phyloP scores from a whole-genome alignment of 2,329 filamentous ascomycete species.

The Chalaropsis thielavioides region DNA sequence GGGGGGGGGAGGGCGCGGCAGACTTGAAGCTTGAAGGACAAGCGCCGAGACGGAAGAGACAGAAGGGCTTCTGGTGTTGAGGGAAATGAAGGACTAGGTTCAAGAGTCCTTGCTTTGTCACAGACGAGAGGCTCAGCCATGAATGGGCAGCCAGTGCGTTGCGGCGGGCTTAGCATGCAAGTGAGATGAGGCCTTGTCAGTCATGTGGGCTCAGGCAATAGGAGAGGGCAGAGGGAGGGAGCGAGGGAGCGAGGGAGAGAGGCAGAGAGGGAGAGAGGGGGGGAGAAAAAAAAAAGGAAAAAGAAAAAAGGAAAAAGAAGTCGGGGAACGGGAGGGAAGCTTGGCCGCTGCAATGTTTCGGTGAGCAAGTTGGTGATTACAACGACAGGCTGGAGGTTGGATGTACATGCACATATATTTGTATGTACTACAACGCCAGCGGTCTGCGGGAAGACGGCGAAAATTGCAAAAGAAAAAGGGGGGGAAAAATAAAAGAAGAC shows the following conservation, averaged over 20 bases:
- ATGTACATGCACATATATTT: not conserved
- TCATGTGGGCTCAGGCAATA: too few relatives aligned
- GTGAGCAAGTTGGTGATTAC: not conserved
- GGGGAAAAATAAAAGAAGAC: too few relatives aligned
- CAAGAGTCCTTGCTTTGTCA: conserved; percentile 2
- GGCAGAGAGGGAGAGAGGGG: not conserved
- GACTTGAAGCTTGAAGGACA: too few relatives aligned
- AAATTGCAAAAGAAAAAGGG: not conserved
- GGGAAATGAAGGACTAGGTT: conserved; percentile 4
- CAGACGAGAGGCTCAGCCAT: conserved; percentile 2
- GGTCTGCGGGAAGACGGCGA: not conserved
- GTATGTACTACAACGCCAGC: not conserved
- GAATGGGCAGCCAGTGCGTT: not conserved
- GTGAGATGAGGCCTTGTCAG: too few relatives aligned
- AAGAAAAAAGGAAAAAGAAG: not conserved
- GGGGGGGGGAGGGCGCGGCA: not conserved
- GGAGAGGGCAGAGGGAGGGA: too few relatives aligned
- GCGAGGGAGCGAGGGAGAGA: not conserved
- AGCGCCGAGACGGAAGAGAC: too few relatives aligned
- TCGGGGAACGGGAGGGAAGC: not conserved
- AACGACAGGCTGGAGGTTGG: not conserved
- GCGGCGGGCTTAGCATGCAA: not conserved
- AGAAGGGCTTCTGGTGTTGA: not conserved
- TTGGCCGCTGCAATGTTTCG: not conserved
- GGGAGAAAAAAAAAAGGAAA: not conserved